Percentiles rank a stretch among this genome's conserved stretches.
phyloP scores from a whole-genome alignment of 2,329 filamentous ascomycete genomes.

The Colletotrichum lupini region DNA sequence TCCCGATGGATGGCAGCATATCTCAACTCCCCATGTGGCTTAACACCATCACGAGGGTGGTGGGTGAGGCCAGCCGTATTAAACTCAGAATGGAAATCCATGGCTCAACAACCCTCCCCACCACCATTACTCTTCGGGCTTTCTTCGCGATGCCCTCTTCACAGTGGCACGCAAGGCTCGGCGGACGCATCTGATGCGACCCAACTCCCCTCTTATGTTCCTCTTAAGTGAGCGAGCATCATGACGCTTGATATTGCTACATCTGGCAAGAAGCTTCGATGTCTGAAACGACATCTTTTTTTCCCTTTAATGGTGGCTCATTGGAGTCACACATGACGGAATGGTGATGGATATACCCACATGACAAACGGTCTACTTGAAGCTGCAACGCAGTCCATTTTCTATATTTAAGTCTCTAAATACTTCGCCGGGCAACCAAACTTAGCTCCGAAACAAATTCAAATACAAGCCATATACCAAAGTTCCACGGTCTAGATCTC shows the following conservation, averaged over 20 bases:
- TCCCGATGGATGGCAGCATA: background rate
- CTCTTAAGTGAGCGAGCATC: slow-evolving; percentile 6
- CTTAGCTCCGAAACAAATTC: background rate
- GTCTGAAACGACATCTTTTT: slow-evolving; percentile 6
- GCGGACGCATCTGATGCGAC: background rate
- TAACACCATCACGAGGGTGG: background rate
- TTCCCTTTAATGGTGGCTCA: background rate
- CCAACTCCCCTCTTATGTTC: slow-evolving; percentile 1
- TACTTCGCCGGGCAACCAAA: background rate
- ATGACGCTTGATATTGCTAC: background rate
- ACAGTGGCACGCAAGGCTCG: background rate
- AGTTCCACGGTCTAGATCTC: background rate
- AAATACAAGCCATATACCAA: background rate
- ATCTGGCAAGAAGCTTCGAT: background rate
- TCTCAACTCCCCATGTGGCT: background rate
- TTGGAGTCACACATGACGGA: slow-evolving; percentile 1
- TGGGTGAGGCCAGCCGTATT: background rate
- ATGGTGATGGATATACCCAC: slow-evolving; percentile 33
- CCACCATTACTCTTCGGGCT: background rate
- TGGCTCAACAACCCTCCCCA: background rate
- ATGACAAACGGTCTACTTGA: background rate
- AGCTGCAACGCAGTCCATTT: slow-evolving; percentile 17
- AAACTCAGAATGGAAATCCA: background rate
- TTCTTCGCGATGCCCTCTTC: background rate
- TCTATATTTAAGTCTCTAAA: background rate